A percentile compares a stretch with the other conserved stretches of the same genome.
These are phyloP conservation scores for Syncephalis fuscata DNA, from an alignment of 371 early-diverging fungal species.

Conservation along the genomic window DNA sequence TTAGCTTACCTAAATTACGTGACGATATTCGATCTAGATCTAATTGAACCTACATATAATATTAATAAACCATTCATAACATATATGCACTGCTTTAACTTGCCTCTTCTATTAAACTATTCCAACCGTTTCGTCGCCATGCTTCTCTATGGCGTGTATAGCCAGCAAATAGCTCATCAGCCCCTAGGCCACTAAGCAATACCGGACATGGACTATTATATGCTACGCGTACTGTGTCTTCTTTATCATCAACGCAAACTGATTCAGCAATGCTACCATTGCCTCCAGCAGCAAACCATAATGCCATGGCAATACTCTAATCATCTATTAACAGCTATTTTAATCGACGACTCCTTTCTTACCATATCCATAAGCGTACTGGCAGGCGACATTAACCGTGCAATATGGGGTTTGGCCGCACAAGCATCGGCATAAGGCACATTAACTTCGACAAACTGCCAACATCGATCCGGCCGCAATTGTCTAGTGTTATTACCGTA, in stretches of 20 bases:
- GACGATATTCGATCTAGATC: slow-evolving; percentile 73
- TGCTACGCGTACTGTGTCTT: too few relatives aligned
- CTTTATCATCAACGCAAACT: too few relatives aligned
- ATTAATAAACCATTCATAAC: background rate
- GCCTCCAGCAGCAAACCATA: slow-evolving; percentile 90
- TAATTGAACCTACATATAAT: slow-evolving; percentile 35
- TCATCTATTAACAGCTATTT: background rate
- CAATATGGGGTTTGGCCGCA: slow-evolving; percentile 30
- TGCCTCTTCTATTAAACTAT: slow-evolving; percentile 44
- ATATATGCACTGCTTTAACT: slow-evolving; percentile 7
- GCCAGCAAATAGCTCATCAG: slow-evolving; percentile 90
- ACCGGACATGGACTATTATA: slow-evolving; percentile 44
- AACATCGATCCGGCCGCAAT: slow-evolving; percentile 46
- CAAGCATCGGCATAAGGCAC: slow-evolving; percentile 59
- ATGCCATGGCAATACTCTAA: slow-evolving; percentile 86
- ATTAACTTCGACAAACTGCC: slow-evolving; percentile 83
- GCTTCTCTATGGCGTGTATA: slow-evolving; percentile 76
- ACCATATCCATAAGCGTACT: slow-evolving; percentile 88
- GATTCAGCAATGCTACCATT: slow-evolving; percentile 71
- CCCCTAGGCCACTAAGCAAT: slow-evolving; percentile 83
- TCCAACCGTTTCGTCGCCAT: slow-evolving; percentile 45
- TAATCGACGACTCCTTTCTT: slow-evolving; percentile 28
- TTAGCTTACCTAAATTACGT: slow-evolving; percentile 61
- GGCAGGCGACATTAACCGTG: slow-evolving; percentile 59
- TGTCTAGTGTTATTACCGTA: slow-evolving; percentile 7